Conservation (phyloP, 805 yeast genomes). For the Candida berthetii region DNA sequence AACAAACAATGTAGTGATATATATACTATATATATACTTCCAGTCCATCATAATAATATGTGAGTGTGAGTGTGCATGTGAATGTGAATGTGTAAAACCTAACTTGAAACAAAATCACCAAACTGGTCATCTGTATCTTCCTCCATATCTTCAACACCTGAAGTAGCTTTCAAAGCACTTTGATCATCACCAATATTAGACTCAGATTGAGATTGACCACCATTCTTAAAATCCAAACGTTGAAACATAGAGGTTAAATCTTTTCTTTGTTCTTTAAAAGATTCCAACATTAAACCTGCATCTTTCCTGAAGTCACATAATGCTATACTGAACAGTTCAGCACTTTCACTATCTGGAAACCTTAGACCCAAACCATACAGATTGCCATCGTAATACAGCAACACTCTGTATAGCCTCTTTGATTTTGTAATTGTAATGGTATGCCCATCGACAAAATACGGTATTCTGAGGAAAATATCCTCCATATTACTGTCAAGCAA, state of each 20-base stretch:
- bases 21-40: too few species aligned
- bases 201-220: too few species aligned
- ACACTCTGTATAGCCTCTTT: conserved; percentile 26
- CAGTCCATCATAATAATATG: too few species aligned
- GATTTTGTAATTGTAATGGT: conserved; percentile 22
- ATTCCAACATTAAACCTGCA: conserved; percentile 1
- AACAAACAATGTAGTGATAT: too few species aligned
- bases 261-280: neutral
- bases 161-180: too few species aligned
- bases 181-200: conserved; percentile 1
- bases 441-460: conserved; percentile 21
- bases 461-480: conserved; percentile 28
- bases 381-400: conserved; percentile 23
- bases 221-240: too few species aligned
- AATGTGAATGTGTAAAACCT: neutral
- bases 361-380: conserved; percentile 36
- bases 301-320: conserved; percentile 25
- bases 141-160: conserved; percentile 16
- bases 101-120: conserved; percentile 18
- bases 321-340: conserved; percentile 30
- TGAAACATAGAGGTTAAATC: too few species aligned
- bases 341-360: conserved; percentile 24
- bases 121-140: too few species aligned
- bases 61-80: too few species aligned
- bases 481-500: too few species aligned